Conservation (phyloP, 1,284 basidiomycete genomes). For the Entoloma clypeatum region DNA sequence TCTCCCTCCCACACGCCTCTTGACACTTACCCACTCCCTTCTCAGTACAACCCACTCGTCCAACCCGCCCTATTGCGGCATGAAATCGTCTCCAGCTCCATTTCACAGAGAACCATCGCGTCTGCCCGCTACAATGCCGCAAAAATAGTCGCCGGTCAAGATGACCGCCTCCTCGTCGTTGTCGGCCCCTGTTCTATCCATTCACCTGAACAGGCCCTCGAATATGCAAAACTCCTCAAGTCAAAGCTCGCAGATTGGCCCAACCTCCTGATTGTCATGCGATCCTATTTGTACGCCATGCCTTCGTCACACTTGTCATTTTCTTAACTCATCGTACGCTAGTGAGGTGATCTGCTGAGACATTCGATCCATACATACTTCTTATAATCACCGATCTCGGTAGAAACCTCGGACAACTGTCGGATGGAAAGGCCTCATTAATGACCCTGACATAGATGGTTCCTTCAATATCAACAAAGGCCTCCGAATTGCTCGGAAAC, state of each 20-base stretch:
- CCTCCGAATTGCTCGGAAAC: conserved; percentile 79
- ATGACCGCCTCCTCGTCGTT: conserved; percentile 84
- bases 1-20: conserved; percentile 3
- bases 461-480: conserved; percentile 98
- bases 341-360: conserved; percentile 45
- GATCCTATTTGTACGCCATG: conserved; percentile 82
- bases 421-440: conserved; percentile 87
- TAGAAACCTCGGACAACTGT: conserved; percentile 87
- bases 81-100: conserved; percentile 64
- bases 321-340: conserved; percentile 13
- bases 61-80: conserved; percentile 87
- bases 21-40: conserved; percentile 11
- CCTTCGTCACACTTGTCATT: conserved; percentile 2
- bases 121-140: conserved; percentile 76
- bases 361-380: background rate
- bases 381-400: conserved; percentile 9
- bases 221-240: conserved; percentile 82
- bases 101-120: conserved; percentile 70
- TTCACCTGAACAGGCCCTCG: conserved; percentile 81
- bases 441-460: conserved; percentile 91
- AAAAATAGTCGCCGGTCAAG: conserved; percentile 76
- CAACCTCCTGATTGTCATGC: conserved; percentile 91
- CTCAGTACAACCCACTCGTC: conserved; percentile 88
- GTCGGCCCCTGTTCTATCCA: conserved; percentile 98
- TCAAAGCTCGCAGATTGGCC: conserved; percentile 64